Conservation (phyloP, 2,329 filamentous ascomycete genomes). For the Aureobasidium sp. region DNA sequence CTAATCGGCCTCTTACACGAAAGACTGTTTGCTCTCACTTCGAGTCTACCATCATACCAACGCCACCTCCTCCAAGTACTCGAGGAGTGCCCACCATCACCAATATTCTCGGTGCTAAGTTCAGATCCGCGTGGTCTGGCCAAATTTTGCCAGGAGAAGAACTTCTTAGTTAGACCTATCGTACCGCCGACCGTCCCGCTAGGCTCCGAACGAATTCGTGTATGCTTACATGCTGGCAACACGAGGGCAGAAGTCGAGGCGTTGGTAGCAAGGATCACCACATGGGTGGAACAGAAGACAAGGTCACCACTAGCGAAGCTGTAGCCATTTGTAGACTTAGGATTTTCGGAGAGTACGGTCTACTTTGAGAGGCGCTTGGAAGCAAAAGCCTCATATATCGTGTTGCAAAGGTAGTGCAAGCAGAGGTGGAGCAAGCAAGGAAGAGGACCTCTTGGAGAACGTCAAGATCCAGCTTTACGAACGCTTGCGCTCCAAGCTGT, state of each 20-base stretch:
- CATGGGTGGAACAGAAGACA: slow-evolving; percentile 35
- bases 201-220: slow-evolving; percentile 55
- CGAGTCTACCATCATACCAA: background rate
- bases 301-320: background rate
- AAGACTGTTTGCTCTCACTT: slow-evolving; percentile 25
- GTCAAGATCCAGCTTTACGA: background rate
- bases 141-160: slow-evolving; percentile 48
- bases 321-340: background rate
- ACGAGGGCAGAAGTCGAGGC: slow-evolving; percentile 48
- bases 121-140: slow-evolving; percentile 51
- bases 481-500: background rate
- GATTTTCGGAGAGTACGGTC: background rate
- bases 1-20: slow-evolving; percentile 24
- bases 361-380: too few species aligned
- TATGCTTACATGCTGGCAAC: slow-evolving; percentile 63
- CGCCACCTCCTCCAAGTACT: slow-evolving; percentile 25
- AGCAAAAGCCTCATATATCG: background rate
- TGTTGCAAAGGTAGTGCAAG: background rate
- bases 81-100: slow-evolving; percentile 42
- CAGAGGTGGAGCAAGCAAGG: background rate
- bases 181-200: slow-evolving; percentile 59
- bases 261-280: slow-evolving; percentile 41
- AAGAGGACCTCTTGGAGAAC: background rate
- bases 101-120: slow-evolving; percentile 58
- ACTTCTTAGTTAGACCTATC: slow-evolving; percentile 56